Evolutionary conservation across 1,284 basidiomycete genomes (phyloP).

Genomic region (Cutaneotrichosporon cutaneum): DNA sequence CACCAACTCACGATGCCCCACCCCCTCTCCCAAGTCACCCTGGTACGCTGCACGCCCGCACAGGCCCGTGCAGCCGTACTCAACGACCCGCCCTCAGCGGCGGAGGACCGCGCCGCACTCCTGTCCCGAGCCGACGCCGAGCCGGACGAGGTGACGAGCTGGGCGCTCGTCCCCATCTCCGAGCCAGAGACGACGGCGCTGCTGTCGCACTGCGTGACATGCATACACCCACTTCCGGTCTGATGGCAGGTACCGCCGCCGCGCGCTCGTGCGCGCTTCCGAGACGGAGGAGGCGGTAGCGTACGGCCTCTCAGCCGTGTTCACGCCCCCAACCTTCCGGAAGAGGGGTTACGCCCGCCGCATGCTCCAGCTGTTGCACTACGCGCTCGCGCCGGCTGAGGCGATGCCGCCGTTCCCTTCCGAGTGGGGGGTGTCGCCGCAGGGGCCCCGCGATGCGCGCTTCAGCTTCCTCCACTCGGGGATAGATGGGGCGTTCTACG

Average conservation of each 20-base stretch:
- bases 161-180: constrained; percentile 29
- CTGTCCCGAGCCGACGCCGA: neutral
- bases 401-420: constrained; percentile 24
- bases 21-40: constrained; percentile 18
- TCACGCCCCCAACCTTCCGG: constrained; percentile 30
- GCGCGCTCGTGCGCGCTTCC: neutral
- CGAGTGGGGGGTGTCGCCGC: constrained; percentile 24
- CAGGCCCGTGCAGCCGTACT: constrained; percentile 9
- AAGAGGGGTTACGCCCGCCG: constrained; percentile 37
- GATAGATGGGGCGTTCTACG: constrained; percentile 35
- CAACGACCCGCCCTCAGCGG: neutral
- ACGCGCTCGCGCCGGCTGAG: constrained; percentile 17
- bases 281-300: neutral
- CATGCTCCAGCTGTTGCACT: constrained; percentile 35
- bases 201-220: constrained; percentile 35
- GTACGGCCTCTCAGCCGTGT: constrained; percentile 39
- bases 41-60: constrained; percentile 19
- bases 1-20: neutral
- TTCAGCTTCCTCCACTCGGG: constrained; percentile 36
- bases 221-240: constrained; percentile 2
- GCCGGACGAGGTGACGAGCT: constrained; percentile 13
- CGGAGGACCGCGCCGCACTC: neutral
- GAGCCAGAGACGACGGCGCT: constrained; percentile 25
- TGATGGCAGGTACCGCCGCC: neutral
- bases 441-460: constrained; percentile 10